Percentiles rank a stretch among this genome's conserved stretches.
Evolutionary conservation across 148 eudicot genomes (phyloP).

Genomic region (Diospyros kaki): DNA sequence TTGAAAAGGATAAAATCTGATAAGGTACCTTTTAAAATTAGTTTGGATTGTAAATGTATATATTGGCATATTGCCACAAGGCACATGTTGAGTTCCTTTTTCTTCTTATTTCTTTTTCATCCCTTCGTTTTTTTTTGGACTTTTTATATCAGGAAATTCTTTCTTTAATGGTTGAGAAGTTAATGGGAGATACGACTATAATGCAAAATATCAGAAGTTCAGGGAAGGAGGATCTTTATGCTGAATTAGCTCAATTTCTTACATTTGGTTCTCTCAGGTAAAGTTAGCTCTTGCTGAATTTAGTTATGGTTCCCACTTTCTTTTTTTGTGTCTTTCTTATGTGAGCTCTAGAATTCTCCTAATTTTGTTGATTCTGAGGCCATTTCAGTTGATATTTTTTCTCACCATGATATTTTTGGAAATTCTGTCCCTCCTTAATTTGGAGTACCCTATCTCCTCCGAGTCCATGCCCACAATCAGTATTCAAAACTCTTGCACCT

Average conservation of each 20-base stretch:
- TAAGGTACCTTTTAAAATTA: constrained; percentile 44
- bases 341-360: neutral
- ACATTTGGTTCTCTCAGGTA: constrained; percentile 73
- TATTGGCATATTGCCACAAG: neutral
- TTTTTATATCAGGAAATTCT: constrained; percentile 45
- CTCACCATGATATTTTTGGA: neutral
- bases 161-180: constrained; percentile 53
- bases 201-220: constrained; percentile 47
- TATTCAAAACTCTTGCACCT: too few species aligned
- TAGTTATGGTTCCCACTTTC: constrained; percentile 2
- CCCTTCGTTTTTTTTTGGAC: too few species aligned
- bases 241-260: constrained; percentile 68
- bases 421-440: neutral
- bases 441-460: neutral
- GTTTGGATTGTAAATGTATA: neutral
- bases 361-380: neutral
- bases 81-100: constrained; percentile 8
- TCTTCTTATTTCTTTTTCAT: neutral
- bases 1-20: constrained; percentile 42
- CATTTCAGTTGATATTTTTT: neutral
- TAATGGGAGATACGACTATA: constrained; percentile 49
- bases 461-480: neutral
- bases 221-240: constrained; percentile 79
- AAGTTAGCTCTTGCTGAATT: neutral
- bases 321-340: neutral